Evolutionary conservation across 1,139 yeast genomes (phyloP), one percentile per base, ranked within the genome.

Genomic region (Kurtzmaniella quercitrusa): DNA sequence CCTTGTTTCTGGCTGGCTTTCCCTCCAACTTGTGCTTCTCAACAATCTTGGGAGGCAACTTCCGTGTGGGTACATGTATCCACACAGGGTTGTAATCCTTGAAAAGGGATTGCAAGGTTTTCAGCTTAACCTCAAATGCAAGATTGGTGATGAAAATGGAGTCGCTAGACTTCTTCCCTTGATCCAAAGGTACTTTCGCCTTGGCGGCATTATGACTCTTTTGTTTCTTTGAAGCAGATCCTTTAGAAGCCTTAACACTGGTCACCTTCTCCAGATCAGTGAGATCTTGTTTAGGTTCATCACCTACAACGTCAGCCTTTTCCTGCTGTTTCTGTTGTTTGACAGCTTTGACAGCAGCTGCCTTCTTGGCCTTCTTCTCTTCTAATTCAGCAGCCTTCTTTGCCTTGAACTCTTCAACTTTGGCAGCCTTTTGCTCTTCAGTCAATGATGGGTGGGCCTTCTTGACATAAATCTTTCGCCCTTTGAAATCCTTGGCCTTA

Each of bases 141-240:
- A 81, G 68, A 54, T 80, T 81, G 48, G 82, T 79, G 53, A 82
- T 66, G 59, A 80, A 80, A 24, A 81, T 64, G 7, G 86, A 81
- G 48, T 73, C 76, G 37, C 57, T 62, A 1, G 86, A 80, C 42
- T 77, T 75, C 15, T 63, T 65, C 25, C 86, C 86, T 51, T 78
- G 79, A n/a, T 63, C 66, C 42, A 70, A 58, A 42, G 68, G 82
- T 65, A 48, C 57, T 53, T 50, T 62, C 60, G 38, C 49, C 48
- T 47, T 63, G 51, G 27, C 29, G 10, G 34, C 15, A n/a, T 21
- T 21, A 15, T 37, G 43, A 41, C 48, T 37, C 34, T 37, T 31
- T 11, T 17, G 25, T 3, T 41, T 39, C 12, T 47, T 54, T 31
- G 36, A 15, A 4, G 18, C 10, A 43, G 51, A 21, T 21, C 44